Conservation (phyloP, 208 protist genomes). For the Leishmania tarentolae region DNA sequence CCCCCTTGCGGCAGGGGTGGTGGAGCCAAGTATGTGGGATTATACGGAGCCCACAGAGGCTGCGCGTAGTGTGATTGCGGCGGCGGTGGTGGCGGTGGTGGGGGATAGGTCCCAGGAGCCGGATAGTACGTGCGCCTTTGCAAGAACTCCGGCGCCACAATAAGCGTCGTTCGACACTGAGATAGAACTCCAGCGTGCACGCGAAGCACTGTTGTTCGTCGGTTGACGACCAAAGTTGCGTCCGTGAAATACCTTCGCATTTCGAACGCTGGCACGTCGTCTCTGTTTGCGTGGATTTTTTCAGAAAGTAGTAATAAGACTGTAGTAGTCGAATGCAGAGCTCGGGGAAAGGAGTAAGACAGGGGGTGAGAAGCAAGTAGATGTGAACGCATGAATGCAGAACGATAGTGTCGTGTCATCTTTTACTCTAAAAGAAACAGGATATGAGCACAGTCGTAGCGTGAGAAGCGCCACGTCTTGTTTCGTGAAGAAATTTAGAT, state of each 20-base stretch:
- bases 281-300: background rate
- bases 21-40: constrained; percentile 13
- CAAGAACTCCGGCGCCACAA: constrained; percentile 31
- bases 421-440: background rate
- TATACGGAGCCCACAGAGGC: constrained; percentile 24
- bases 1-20: constrained; percentile 23
- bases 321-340: background rate
- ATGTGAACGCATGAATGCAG: background rate
- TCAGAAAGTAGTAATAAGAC: background rate
- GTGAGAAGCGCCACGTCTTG: background rate
- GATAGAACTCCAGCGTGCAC: constrained; percentile 7
- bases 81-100: constrained; percentile 44
- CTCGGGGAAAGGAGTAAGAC: constrained; percentile 1
- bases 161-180: constrained; percentile 17
- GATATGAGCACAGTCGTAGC: background rate
- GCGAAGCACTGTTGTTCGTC: constrained; percentile 21
- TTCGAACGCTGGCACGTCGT: background rate
- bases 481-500: background rate
- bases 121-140: constrained; percentile 40
- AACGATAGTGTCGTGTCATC: background rate
- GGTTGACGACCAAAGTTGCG: constrained; percentile 22
- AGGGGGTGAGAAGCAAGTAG: background rate
- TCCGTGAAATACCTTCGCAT: constrained; percentile 25
- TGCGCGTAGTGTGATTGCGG: constrained; percentile 28
- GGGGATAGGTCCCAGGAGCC: constrained; percentile 38